A percentile compares a stretch with the other conserved stretches of the same genome.
phyloP scores from a whole-genome alignment of 2,329 filamentous ascomycete species.

The Zymoseptoria passerinii region DNA sequence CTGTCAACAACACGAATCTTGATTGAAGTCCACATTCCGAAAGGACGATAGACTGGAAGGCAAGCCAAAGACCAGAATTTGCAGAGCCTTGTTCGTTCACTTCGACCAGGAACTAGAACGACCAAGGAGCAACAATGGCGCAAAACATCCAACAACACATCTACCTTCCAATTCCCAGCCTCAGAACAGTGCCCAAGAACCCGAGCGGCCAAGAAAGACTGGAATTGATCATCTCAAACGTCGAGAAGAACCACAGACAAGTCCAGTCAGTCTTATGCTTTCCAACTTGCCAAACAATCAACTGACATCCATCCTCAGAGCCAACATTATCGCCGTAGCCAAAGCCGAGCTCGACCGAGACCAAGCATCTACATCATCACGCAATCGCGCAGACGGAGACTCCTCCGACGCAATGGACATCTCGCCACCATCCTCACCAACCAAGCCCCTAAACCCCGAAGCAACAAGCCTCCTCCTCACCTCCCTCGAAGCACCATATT shows the following conservation, averaged over 20 bases:
- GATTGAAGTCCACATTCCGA: no score
- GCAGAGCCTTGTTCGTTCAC: no score
- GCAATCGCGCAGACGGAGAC: neutral
- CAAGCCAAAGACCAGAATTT: no score
- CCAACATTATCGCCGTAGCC: conserved; percentile 13
- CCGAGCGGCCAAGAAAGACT: conserved; percentile 14
- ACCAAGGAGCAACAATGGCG: neutral
- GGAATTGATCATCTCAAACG: conserved; percentile 18
- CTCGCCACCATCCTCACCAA: neutral
- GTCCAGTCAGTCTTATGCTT: conserved; percentile 4
- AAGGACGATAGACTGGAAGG: no score
- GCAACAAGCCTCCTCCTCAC: conserved; percentile 7
- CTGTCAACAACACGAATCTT: neutral
- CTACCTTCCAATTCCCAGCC: conserved; percentile 12
- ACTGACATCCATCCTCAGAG: neutral
- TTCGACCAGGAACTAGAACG: neutral
- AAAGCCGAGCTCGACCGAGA: conserved; percentile 1
- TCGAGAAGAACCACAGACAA: conserved; percentile 17
- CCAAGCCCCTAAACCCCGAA: neutral
- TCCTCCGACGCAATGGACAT: conserved; percentile 1
- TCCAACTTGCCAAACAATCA: neutral
- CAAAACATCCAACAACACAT: conserved; percentile 11
- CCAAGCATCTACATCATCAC: neutral
- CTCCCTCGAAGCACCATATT: conserved; percentile 8
- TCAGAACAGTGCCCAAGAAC: conserved; percentile 11